A percentile compares a stretch with the other conserved stretches of the same genome.
Evolutionary conservation across 805 yeast species (phyloP).

Genomic region (Monosporozyma aquatica): DNA sequence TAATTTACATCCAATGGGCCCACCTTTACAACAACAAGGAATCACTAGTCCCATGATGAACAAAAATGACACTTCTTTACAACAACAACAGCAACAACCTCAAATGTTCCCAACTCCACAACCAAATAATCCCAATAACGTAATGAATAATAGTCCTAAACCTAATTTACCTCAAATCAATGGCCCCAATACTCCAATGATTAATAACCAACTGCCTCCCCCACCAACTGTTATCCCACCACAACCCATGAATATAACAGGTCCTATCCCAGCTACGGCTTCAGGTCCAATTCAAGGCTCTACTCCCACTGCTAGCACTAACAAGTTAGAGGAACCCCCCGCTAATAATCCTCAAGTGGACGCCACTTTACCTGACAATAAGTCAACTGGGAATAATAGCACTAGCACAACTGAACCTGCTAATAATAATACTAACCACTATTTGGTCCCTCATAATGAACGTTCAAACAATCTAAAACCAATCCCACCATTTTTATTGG

Average conservation of each 20-base stretch:
- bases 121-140: neutral
- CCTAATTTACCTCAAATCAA: conserved; percentile 7
- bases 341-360: conserved; percentile 5
- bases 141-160: neutral
- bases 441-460: conserved; percentile 30
- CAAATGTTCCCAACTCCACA: neutral
- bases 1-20: neutral
- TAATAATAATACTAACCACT: conserved; percentile 13
- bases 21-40: neutral
- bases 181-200: conserved; percentile 15
- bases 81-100: no score
- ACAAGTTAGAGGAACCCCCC: conserved; percentile 4
- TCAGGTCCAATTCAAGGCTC: neutral
- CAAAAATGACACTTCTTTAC: neutral
- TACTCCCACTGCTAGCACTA: neutral
- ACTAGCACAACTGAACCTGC: no score
- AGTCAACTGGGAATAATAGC: no score
- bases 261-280: no score
- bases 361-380: no score
- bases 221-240: conserved; percentile 10
- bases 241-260: no score
- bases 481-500: conserved; percentile 71
- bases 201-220: conserved; percentile 15
- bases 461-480: conserved; percentile 47
- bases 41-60: neutral